Evolutionary conservation across 2,329 filamentous ascomycete genomes (phyloP), one percentile per base, ranked within the genome.

Genomic region (Emericellopsis cladophorae): DNA sequence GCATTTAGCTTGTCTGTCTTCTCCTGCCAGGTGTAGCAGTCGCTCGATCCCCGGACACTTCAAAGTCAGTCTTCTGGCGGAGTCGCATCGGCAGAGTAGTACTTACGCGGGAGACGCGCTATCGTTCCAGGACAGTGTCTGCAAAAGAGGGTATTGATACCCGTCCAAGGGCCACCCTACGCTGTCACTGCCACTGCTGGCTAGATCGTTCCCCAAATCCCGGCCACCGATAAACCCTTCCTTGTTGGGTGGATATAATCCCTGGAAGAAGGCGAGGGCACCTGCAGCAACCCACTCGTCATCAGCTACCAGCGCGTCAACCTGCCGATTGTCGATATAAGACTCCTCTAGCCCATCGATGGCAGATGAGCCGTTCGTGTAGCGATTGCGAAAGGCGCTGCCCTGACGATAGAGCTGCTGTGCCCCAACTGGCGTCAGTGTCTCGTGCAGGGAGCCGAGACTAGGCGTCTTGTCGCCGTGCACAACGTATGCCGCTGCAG

Each of bases 251-350:
- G 88, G 87, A 54, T 94, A 95, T 4, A 95, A 67, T 5, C 82
- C 87, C 56, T 95, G 88, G 49, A 92, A 62, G 59, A 94, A 93
- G 1, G 81, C 86, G 40, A 75, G 65, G 29, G 84, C 85, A 3
- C 84, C 79, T 45, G 72, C 79, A 40, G 78, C 74, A 26, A 89
- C 53, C 51, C 62, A 69, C 22, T 59, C 54, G 39, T 70, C 62
- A 5, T 58, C 52, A 31, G 54, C 63, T 16, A 65, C 62, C 26
- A 61, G 46, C 29, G 72, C 49, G 26, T 55, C 52, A 15, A 78
- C 49, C 48, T 74, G 65, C 2, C 43, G 49, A 44, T 70, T 72
- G 49, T 74, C 62, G 37, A 77, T 64, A n/a, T 59, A 57, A 43
- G 68, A 53, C 8, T 48, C 39, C 15, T 58, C 50, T 26, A 77